Percentiles rank a stretch among this genome's conserved stretches.
These are phyloP conservation scores for Silene latifolia DNA, from an alignment of 148 eudicot genomes.

Conservation along the genomic window DNA sequence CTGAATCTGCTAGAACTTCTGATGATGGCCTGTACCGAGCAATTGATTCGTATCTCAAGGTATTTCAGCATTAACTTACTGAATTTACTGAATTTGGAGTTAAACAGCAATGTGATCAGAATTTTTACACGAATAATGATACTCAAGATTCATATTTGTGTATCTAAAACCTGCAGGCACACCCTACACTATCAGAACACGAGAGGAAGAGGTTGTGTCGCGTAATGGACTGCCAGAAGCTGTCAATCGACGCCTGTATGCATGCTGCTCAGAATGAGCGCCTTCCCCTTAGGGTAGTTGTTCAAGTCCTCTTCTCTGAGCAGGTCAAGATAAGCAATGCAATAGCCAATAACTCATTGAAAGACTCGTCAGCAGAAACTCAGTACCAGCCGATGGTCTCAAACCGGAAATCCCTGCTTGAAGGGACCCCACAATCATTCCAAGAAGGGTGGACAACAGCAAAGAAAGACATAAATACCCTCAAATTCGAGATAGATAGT, in stretches of 20 bases:
- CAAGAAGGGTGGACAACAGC: conserved; percentile 96
- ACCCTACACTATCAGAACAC: conserved; percentile 89
- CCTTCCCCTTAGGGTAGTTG: conserved; percentile 82
- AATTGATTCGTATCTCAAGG: conserved; percentile 96
- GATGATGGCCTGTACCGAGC: conserved; percentile 97
- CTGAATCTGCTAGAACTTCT: conserved; percentile 87
- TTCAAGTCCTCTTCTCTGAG: conserved; percentile 95
- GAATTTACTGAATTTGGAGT: neutral
- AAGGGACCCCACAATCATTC: conserved; percentile 92
- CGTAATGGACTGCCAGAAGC: conserved; percentile 97
- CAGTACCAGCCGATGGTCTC: conserved; percentile 66
- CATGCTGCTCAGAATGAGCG: conserved; percentile 99
- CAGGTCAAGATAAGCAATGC: conserved; percentile 91
- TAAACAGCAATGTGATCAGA: neutral
- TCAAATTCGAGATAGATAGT: conserved; percentile 82
- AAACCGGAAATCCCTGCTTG: conserved; percentile 69
- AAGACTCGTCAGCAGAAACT: conserved; percentile 45
- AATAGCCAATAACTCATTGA: conserved; percentile 60
- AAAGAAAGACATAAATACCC: conserved; percentile 85
- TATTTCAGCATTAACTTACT: conserved; percentile 24
- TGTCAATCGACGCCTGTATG: conserved; percentile 93
- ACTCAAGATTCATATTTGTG: neutral
- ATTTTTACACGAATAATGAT: too few relatives aligned
- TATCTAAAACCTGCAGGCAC: conserved; percentile 51
- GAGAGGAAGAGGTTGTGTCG: conserved; percentile 88